A percentile compares a stretch with the other conserved stretches of the same genome.
Conservation (phyloP, 78 protist species). For the Andalucia godoyi region DNA sequence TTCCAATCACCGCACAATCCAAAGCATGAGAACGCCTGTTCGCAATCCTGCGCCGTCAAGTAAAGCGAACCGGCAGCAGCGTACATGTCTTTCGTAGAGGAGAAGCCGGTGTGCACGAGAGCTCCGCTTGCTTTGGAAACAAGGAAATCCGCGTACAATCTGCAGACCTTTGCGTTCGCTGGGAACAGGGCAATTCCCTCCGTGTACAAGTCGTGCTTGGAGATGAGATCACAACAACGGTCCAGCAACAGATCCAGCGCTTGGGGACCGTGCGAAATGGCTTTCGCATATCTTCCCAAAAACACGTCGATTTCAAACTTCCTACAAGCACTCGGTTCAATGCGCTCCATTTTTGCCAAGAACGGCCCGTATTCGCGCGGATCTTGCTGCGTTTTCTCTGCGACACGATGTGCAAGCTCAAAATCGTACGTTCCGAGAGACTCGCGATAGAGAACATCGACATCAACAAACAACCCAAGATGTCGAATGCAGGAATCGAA, state of each 20-base stretch:
- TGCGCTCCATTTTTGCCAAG: constrained; percentile 25
- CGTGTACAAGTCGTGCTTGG: constrained; percentile 2
- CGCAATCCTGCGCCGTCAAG: no score
- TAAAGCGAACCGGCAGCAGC: no score
- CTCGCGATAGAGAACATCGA: constrained; percentile 40
- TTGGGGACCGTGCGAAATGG: constrained; percentile 28
- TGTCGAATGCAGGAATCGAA: no score
- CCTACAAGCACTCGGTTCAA: constrained; percentile 16
- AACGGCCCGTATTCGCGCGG: constrained; percentile 68
- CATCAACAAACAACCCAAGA: constrained; percentile 48
- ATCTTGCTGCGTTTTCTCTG: constrained; percentile 64
- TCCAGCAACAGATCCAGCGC: constrained; percentile 32
- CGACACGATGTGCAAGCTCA: constrained; percentile 58
- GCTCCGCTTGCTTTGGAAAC: not conserved
- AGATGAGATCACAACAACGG: not conserved
- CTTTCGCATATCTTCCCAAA: constrained; percentile 29
- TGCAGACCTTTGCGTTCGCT: not conserved
- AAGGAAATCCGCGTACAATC: not conserved
- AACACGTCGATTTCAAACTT: constrained; percentile 43
- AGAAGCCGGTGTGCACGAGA: no score
- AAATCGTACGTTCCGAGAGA: constrained; percentile 73
- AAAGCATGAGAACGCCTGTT: no score
- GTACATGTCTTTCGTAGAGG: no score
- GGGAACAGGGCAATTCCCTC: not conserved
- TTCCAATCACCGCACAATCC: no score